These are phyloP conservation scores for Tetrahymena thermophila DNA, from an alignment of 73 alveolate species.

Conservation along the genomic window DNA sequence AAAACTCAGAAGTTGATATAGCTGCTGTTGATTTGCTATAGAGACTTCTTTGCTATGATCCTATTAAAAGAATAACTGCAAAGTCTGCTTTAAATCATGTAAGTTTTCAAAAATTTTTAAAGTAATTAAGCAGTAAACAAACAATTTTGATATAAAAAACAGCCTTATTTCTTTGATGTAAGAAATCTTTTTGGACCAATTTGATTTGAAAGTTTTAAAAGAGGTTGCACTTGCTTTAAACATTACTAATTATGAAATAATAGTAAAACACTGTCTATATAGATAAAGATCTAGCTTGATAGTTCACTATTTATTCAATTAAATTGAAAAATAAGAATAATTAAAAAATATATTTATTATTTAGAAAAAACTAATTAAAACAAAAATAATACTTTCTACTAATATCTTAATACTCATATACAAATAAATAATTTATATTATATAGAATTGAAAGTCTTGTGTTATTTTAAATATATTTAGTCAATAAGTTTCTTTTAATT, in stretches of 20 bases:
- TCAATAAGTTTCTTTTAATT: not conserved
- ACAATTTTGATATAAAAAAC: not conserved
- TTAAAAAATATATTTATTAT: too few relatives aligned
- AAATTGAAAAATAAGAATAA: too few relatives aligned
- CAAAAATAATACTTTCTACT: not conserved
- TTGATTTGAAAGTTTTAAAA: not conserved
- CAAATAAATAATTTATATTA: too few relatives aligned
- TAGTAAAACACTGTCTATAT: too few relatives aligned
- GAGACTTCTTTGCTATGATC: not conserved
- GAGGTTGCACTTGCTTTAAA: too few relatives aligned
- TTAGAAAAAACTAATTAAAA: not conserved
- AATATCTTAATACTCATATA: not conserved
- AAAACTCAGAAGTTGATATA: not conserved
- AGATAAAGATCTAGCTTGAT: too few relatives aligned
- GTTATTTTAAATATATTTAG: too few relatives aligned
- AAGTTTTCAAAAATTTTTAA: not conserved
- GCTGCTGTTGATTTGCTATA: not conserved
- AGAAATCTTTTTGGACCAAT: not conserved
- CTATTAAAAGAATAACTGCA: not conserved
- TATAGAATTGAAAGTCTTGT: too few relatives aligned
- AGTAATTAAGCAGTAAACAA: not conserved
- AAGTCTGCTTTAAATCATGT: not conserved
- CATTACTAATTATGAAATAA: too few relatives aligned
- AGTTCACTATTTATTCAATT: too few relatives aligned
- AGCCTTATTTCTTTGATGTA: not conserved